Evolutionary conservation across 441 rosid species (phyloP), one percentile per base, ranked within the genome.

Genomic region (Gossypium schwendimanii): DNA sequence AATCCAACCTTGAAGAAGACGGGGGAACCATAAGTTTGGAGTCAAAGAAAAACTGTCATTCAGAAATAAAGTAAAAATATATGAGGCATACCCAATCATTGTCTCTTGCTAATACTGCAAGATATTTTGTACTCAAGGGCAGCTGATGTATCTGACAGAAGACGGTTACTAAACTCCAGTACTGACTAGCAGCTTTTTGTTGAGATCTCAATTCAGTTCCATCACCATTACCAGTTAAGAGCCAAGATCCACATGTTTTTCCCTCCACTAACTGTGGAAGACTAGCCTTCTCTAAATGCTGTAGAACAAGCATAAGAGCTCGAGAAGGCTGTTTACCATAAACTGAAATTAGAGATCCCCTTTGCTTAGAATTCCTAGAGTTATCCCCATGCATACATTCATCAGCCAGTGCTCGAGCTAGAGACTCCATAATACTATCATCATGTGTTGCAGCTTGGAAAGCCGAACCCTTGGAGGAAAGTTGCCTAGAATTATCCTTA

Each of bases 141-240:
- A 96, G 91, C 72, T 87, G 93, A 82, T 93, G 99, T 91, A 91
- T 88, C 88, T 84, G 97, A 81, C 98, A 93, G 78, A 90, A 96
- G 67, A 83, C 80, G 58, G 93, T 85, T 80, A 96, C 99, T 79
- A 96, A 85, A 87, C 85, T 91, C 99, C 99, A 96, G 78, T 70
- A 83, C 80, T 86, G 92, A 79, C 99, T 91, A 67, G 91, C 93
- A 79, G 89, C 90, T 81, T 93, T 89, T 78, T 96, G 99, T 76
- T 85, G 91, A 75, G 89, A 85, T 78, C 99, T 87, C 80, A 93
- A 77, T 80, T 90, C 96, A 71, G 86, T 78, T 62, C 99, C 99
- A 80, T 93, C 90, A 75, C 98, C 97, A 82, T 77, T 83, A 60
- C 99, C 98, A 82, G 87, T 88, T 71, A 84, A 85, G 65, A 93